Base-by-base conservation (phyloP, 2,329 filamentous ascomycete species). In the Alternaria arborescens region DNA sequence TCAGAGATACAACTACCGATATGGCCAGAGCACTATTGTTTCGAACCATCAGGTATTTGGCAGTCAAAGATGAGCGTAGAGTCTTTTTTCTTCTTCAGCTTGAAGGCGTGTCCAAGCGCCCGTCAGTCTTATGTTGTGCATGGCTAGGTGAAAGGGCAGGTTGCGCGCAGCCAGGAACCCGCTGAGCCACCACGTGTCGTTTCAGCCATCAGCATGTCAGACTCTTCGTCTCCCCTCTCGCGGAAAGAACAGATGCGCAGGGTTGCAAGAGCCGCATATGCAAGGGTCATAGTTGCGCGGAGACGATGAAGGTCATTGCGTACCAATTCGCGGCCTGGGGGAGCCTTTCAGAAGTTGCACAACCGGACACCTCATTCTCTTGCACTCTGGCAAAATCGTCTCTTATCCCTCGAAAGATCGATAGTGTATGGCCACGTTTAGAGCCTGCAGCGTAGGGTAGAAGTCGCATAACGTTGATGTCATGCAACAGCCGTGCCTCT, bases 121-220 rank as follows among this genome's bases (percentile, higher is more conserved):
- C 24, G 16, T 32, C 44, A 36, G 16, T 14, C 16, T 22, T 40
- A 47, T 43, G 46, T 56, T n/a, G 41, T 46, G 30, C 46, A 60
- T 46, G 11, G 30, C 30, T 18, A n/a, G 32, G 32, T 46, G 40
- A 34, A 47, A 42, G 43, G 52, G 53, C 40, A 12, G 36, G 16
- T 1, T 11, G 41, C 24, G 24, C 18, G 38, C 38, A 34, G 44
- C 48, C 34, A 43, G 28, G 24, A 46, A 11, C n/a, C 18, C 11
- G 52, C 52, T 60, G 8, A 56, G 58, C 58, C 58, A 52, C 41
- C 58, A 60, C 53, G 53, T 60, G 53, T 36, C 54, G 53, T 51
- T 51, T 57, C 58, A 56, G 52, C 44, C 24, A 36, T 20, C 28
- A 44, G 26, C 34, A 18, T 20, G n/a, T 47, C 41, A 18, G 43